phyloP scores from a whole-genome alignment of 2,329 filamentous ascomycete genomes.

The Pestalotiopsis fici region DNA sequence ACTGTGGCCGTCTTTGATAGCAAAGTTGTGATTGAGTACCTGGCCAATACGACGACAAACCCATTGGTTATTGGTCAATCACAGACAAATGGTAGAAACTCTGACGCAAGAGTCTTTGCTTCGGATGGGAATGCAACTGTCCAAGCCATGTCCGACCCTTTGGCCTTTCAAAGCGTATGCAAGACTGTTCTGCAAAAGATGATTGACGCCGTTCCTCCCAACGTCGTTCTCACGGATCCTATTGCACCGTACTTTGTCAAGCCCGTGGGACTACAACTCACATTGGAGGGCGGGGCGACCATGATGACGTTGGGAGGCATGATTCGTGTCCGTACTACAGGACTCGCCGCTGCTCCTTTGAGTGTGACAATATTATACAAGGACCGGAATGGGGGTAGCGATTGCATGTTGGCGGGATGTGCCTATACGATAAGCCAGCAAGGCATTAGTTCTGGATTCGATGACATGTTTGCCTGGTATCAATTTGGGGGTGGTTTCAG shows the following conservation, averaged over 20 bases:
- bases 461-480: slow-evolving; percentile 57
- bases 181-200: slow-evolving; percentile 56
- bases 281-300: slow-evolving; percentile 48
- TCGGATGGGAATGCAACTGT: slow-evolving; percentile 59
- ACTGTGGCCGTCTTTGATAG: slow-evolving; percentile 55
- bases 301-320: slow-evolving; percentile 53
- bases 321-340: slow-evolving; percentile 55
- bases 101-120: slow-evolving; percentile 58
- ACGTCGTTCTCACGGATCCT: slow-evolving; percentile 50
- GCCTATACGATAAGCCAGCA: slow-evolving; percentile 45
- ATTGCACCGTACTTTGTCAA: slow-evolving; percentile 61
- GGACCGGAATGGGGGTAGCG: slow-evolving; percentile 49
- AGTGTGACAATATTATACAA: slow-evolving; percentile 57
- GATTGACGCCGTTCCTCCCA: slow-evolving; percentile 60
- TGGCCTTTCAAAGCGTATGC: slow-evolving; percentile 49
- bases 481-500: slow-evolving; percentile 39
- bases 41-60: slow-evolving; percentile 53
- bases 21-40: slow-evolving; percentile 57
- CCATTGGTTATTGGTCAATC: slow-evolving; percentile 56
- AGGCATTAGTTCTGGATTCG: slow-evolving; percentile 56
- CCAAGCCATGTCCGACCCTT: slow-evolving; percentile 42
- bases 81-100: slow-evolving; percentile 43
- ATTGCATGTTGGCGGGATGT: slow-evolving; percentile 43
- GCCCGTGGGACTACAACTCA: slow-evolving; percentile 58
- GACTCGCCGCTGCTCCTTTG: slow-evolving; percentile 41